Evolutionary conservation across 306 rosid species (phyloP).

Genomic region (Pueraria montana): DNA sequence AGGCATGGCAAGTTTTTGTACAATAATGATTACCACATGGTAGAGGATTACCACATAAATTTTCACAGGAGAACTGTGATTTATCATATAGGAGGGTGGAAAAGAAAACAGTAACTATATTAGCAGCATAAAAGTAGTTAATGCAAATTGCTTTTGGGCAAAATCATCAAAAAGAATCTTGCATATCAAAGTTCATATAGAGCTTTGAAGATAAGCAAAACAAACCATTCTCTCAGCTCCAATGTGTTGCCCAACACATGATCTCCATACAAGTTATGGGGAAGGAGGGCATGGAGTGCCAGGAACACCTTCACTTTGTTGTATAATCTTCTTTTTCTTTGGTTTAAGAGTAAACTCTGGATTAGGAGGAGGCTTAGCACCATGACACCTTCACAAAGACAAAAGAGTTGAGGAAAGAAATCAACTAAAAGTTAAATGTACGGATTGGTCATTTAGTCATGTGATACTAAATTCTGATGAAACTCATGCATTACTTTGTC

Average conservation of each 20-base stretch:
- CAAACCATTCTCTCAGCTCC: constrained; percentile 91
- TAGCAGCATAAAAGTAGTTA: background rate
- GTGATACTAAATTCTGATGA: constrained; percentile 12
- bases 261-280: constrained; percentile 89
- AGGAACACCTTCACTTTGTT: constrained; percentile 66
- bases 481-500: background rate
- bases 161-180: constrained; percentile 39
- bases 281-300: constrained; percentile 91
- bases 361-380: constrained; percentile 87
- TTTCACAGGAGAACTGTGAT: constrained; percentile 78
- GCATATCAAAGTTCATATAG: constrained; percentile 38
- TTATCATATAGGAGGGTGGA: constrained; percentile 65
- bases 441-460: background rate
- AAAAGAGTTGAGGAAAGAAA: constrained; percentile 23
- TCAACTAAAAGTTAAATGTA: background rate
- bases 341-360: constrained; percentile 93
- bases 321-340: constrained; percentile 80
- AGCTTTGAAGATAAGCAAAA: constrained; percentile 46
- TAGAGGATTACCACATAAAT: constrained; percentile 90
- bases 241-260: constrained; percentile 85
- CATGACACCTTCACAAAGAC: constrained; percentile 80
- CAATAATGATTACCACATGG: constrained; percentile 91
- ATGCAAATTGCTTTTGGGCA: background rate
- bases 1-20: constrained; percentile 83
- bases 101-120: constrained; percentile 34